phyloP scores from a whole-genome alignment of 2,329 filamentous ascomycete genomes.

The Juglanconis sp. region DNA sequence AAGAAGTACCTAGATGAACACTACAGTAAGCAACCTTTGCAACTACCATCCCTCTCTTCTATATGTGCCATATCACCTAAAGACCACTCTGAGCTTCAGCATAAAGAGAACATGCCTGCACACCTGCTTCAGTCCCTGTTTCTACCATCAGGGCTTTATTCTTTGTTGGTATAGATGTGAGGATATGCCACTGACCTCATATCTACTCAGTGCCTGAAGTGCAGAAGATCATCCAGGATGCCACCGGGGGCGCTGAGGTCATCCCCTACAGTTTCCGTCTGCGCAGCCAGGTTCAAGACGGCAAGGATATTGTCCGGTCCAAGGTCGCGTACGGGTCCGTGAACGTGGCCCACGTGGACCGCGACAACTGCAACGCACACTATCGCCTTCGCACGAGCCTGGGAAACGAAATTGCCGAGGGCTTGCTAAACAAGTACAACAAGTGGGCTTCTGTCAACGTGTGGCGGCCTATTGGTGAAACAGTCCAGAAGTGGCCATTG shows the following conservation, averaged over 20 bases:
- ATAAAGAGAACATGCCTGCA: too few species aligned
- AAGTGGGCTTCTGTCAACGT: slow-evolving; percentile 28
- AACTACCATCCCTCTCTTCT: too few species aligned
- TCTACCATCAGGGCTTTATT: too few species aligned
- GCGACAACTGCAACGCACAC: neutral
- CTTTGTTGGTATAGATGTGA: too few species aligned
- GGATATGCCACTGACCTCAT: too few species aligned
- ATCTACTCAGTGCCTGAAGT: neutral
- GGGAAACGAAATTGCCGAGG: slow-evolving; percentile 20
- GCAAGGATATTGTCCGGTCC: neutral
- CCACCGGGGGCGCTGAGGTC: neutral
- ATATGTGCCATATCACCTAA: too few species aligned
- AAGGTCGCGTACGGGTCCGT: neutral
- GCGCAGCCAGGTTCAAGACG: neutral
- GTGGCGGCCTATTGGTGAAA: slow-evolving; percentile 26
- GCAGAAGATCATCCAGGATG: neutral
- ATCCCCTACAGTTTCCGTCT: neutral
- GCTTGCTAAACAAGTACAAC: slow-evolving; percentile 23
- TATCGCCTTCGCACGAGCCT: neutral
- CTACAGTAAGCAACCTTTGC: neutral
- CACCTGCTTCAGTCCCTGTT: too few species aligned
- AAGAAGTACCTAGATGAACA: neutral
- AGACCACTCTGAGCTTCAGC: too few species aligned
- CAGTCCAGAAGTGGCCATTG: slow-evolving; percentile 27
- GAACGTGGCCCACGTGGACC: neutral